A percentile compares a stretch with the other conserved stretches of the same genome.
phyloP scores from a whole-genome alignment of 83 land plant species.

The Picea abies region DNA sequence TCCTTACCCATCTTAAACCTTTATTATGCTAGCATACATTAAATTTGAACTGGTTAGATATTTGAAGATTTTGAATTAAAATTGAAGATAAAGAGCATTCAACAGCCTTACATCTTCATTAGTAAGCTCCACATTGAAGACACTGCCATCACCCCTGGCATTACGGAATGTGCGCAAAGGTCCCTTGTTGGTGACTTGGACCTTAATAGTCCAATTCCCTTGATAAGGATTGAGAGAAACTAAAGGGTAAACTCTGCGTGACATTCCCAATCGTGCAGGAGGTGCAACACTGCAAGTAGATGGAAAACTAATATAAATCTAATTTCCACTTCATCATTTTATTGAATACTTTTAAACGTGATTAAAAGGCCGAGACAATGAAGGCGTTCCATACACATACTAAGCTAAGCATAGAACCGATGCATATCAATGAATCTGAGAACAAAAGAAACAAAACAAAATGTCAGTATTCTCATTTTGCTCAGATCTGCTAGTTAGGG shows the following conservation, averaged over 20 bases:
- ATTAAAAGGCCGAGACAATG: no score
- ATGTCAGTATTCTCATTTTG: no score
- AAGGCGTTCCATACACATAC: no score
- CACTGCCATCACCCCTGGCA: constrained; percentile 89
- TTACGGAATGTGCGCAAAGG: constrained; percentile 79
- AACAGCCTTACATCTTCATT: constrained; percentile 86
- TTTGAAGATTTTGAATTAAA: neutral
- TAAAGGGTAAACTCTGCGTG: constrained; percentile 87
- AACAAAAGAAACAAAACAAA: no score
- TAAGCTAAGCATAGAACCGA: no score
- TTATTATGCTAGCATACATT: neutral
- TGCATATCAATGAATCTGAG: no score
- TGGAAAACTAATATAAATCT: no score
- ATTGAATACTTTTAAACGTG: no score
- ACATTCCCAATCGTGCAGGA: constrained; percentile 78
- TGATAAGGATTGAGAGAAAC: constrained; percentile 93
- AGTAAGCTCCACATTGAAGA: constrained; percentile 95
- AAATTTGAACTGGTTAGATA: neutral
- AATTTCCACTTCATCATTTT: no score
- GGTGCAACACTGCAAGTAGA: constrained; percentile 61
- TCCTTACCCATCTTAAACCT: constrained; percentile 9
- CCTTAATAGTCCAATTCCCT: constrained; percentile 96
- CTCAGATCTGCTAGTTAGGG: no score
- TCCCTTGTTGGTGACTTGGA: constrained; percentile 92
- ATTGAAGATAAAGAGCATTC: neutral